Evolutionary conservation across 1,284 basidiomycete genomes (phyloP).

Genomic region (Heterobasidion occidentale): DNA sequence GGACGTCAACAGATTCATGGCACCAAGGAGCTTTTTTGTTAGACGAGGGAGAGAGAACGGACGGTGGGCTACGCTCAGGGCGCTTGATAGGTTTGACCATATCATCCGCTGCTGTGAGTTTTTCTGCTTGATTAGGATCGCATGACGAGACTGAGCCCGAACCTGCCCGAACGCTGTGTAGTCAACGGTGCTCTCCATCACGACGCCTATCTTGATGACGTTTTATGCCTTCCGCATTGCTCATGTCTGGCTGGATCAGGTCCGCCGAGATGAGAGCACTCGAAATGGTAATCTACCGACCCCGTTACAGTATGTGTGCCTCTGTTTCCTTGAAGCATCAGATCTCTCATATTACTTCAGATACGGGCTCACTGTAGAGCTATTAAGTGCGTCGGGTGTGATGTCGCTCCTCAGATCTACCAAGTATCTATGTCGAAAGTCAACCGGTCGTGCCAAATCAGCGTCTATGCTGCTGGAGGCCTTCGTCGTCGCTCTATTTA

Average conservation of each 20-base stretch:
- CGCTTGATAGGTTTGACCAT: constrained; percentile 1
- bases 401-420: neutral
- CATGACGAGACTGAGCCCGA: too few species aligned
- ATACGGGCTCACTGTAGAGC: neutral
- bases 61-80: neutral
- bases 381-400: neutral
- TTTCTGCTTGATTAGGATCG: too few species aligned
- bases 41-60: neutral
- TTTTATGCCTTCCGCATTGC: neutral
- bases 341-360: neutral
- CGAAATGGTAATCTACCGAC: neutral
- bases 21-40: neutral
- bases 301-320: neutral
- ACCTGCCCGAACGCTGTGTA: neutral
- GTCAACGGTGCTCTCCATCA: neutral
- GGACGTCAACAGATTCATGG: neutral
- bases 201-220: neutral
- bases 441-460: neutral
- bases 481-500: neutral
- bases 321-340: neutral
- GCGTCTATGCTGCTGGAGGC: neutral
- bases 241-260: neutral
- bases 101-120: constrained; percentile 1
- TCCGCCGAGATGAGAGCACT: neutral
- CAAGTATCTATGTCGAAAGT: neutral